Percentiles rank a stretch among this genome's conserved stretches.
These are phyloP conservation scores for Hansenula sp. DNA, from an alignment of 1,139 yeast genomes.

Conservation along the genomic window DNA sequence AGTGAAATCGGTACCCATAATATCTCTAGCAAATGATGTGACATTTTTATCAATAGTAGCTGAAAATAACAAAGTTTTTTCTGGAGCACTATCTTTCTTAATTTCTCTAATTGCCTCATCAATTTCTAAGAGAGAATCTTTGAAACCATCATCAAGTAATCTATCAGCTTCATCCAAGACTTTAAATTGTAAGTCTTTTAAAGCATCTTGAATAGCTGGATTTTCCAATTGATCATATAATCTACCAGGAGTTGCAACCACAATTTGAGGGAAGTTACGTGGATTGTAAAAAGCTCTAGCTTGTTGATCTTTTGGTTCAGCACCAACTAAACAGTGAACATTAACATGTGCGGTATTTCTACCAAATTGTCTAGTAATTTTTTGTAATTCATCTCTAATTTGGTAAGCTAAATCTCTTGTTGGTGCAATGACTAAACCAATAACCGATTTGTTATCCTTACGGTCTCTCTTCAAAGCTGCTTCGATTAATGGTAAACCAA, in stretches of 20 bases:
- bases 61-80: slow-evolving; percentile 74
- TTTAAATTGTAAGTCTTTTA: slow-evolving; percentile 53
- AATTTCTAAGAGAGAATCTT: slow-evolving; percentile 55
- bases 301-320: slow-evolving; percentile 37
- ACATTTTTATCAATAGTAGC: slow-evolving; percentile 81
- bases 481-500: slow-evolving; percentile 74
- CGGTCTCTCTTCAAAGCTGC: slow-evolving; percentile 34
- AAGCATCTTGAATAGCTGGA: slow-evolving; percentile 43
- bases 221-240: slow-evolving; percentile 53
- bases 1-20: slow-evolving; percentile 59
- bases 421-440: slow-evolving; percentile 76
- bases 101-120: slow-evolving; percentile 41
- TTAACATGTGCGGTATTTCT: slow-evolving; percentile 28
- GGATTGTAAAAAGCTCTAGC: slow-evolving; percentile 27
- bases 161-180: slow-evolving; percentile 91
- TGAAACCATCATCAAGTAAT: slow-evolving; percentile 72
- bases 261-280: slow-evolving; percentile 39
- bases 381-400: slow-evolving; percentile 62
- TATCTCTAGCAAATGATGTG: slow-evolving; percentile 55
- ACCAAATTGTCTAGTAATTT: slow-evolving; percentile 31
- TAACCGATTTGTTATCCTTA: slow-evolving; percentile 36
- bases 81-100: slow-evolving; percentile 28
- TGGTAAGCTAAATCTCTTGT: slow-evolving; percentile 92
- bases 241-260: slow-evolving; percentile 92
- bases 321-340: slow-evolving; percentile 46